Evolutionary conservation across 768 basidiomycete genomes (phyloP).

Genomic region (Leccinum imitatum): DNA sequence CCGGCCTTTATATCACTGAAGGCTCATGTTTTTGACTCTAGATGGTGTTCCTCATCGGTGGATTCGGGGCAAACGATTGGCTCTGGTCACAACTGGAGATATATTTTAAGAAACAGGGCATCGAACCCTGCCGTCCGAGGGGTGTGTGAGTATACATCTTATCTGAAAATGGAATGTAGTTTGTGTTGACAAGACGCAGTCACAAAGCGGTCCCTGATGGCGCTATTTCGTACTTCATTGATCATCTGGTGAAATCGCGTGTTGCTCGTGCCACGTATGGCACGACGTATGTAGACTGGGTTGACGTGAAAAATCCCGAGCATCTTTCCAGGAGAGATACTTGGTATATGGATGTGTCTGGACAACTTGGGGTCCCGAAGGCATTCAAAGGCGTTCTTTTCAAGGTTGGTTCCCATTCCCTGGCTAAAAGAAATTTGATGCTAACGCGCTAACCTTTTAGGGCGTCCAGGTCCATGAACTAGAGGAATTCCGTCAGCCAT

Average conservation of each 20-base stretch:
- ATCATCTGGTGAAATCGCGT: slow-evolving; percentile 45
- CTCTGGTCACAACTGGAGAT: slow-evolving; percentile 41
- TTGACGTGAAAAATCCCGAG: slow-evolving; percentile 4
- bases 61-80: slow-evolving; percentile 48
- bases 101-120: slow-evolving; percentile 33
- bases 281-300: slow-evolving; percentile 43
- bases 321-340: slow-evolving; percentile 9
- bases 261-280: slow-evolving; percentile 48
- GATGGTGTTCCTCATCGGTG: slow-evolving; percentile 47
- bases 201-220: slow-evolving; percentile 54
- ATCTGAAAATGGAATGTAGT: background rate
- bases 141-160: slow-evolving; percentile 40
- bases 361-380: slow-evolving; percentile 2
- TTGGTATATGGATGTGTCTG: slow-evolving; percentile 5
- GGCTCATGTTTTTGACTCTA: background rate
- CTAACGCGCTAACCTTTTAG: background rate
- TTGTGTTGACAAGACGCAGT: background rate
- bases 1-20: background rate
- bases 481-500: slow-evolving; percentile 18
- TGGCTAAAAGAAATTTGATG: background rate
- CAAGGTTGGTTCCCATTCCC: slow-evolving; percentile 3
- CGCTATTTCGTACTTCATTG: slow-evolving; percentile 37
- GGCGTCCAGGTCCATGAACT: slow-evolving; percentile 10
- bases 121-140: slow-evolving; percentile 48
- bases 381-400: slow-evolving; percentile 7